Percentiles rank a stretch among this genome's conserved stretches.
These are phyloP conservation scores for Pisolithus tinctorius DNA, from an alignment of 768 basidiomycete species.

Conservation along the genomic window DNA sequence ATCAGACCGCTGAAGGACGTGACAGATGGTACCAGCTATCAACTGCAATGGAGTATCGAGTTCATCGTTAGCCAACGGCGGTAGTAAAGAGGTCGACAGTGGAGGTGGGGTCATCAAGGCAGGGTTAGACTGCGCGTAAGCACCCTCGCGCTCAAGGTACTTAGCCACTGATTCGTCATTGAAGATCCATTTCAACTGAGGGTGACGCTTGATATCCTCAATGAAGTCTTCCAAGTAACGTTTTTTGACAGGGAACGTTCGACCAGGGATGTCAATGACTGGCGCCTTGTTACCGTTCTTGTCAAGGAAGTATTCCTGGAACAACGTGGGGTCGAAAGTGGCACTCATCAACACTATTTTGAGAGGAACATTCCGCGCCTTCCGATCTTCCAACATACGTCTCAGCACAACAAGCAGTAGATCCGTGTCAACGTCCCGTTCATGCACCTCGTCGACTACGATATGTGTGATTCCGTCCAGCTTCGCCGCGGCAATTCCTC, in stretches of 20 bases:
- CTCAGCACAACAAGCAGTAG: constrained; percentile 85
- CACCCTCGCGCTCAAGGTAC: constrained; percentile 61
- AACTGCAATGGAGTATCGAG: constrained; percentile 77
- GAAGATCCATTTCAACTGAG: constrained; percentile 56
- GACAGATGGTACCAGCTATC: constrained; percentile 72
- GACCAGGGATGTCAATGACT: constrained; percentile 81
- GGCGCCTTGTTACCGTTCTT: constrained; percentile 51
- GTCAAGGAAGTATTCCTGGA: constrained; percentile 82
- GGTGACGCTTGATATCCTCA: constrained; percentile 36
- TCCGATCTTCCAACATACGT: constrained; percentile 69
- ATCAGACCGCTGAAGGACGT: constrained; percentile 65
- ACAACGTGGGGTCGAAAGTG: constrained; percentile 86
- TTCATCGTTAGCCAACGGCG: constrained; percentile 36
- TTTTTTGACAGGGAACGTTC: constrained; percentile 83
- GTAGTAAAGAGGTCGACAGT: constrained; percentile 1
- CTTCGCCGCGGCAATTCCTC: constrained; percentile 24
- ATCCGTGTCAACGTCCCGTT: constrained; percentile 92
- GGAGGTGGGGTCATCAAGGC: constrained; percentile 1
- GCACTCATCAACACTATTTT: constrained; percentile 94
- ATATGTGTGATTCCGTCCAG: constrained; percentile 85
- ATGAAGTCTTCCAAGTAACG: constrained; percentile 77
- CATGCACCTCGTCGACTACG: constrained; percentile 93
- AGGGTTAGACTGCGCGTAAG: constrained; percentile 9
- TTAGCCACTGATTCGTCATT: constrained; percentile 60
- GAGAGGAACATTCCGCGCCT: constrained; percentile 59